A percentile compares a stretch with the other conserved stretches of the same genome.
phyloP scores from a whole-genome alignment of 495 filamentous ascomycete genomes.

The Saxispiralis lemnorum region DNA sequence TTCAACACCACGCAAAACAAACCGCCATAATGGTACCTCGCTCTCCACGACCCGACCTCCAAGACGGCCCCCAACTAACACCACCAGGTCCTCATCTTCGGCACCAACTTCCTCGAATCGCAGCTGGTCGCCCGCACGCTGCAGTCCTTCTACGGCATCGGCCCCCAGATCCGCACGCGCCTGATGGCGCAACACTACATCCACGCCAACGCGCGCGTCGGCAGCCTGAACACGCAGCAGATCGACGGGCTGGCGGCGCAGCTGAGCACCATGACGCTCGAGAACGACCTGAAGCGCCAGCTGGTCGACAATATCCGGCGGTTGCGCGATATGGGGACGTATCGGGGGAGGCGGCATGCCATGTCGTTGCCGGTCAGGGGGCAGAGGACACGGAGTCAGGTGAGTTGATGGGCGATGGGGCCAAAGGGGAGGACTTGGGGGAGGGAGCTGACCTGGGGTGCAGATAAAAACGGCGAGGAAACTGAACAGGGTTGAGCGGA shows the following conservation, averaged over 20 bases:
- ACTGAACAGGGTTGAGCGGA: constrained; percentile 63
- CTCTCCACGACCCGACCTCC: no score
- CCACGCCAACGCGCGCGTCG: constrained; percentile 60
- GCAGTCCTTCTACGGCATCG: constrained; percentile 78
- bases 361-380: constrained; percentile 74
- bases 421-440: constrained; percentile 7
- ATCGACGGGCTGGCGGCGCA: constrained; percentile 64
- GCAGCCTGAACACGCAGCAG: constrained; percentile 49
- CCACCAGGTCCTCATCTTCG: constrained; percentile 62
- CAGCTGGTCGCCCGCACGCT: constrained; percentile 66
- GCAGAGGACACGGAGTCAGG: constrained; percentile 70
- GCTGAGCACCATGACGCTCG: constrained; percentile 80
- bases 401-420: constrained; percentile 22
- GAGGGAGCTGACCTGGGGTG: constrained; percentile 4
- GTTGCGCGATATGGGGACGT: constrained; percentile 77
- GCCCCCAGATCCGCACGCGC: constrained; percentile 46
- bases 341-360: constrained; percentile 78
- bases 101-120: constrained; percentile 66
- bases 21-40: no score
- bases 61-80: no score
- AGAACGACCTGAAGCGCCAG: constrained; percentile 66
- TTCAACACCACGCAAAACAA: no score
- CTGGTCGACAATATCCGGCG: constrained; percentile 70
- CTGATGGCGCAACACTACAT: constrained; percentile 78
- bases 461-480: constrained; percentile 59